phyloP scores from a whole-genome alignment of 345 rosid genomes.

The Pistacia vera region DNA sequence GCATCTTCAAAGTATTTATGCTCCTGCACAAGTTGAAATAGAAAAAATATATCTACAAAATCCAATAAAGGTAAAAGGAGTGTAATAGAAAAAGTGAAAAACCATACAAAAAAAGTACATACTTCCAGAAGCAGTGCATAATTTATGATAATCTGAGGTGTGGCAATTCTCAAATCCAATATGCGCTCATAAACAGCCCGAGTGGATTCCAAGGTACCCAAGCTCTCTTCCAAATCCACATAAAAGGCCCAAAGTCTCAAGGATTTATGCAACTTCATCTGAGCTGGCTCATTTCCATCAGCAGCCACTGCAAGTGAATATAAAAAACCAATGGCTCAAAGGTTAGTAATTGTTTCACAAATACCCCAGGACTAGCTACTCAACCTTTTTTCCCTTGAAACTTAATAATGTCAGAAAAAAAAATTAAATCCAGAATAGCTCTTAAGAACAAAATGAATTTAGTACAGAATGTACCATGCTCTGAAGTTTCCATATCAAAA shows the following conservation, averaged over 20 bases:
- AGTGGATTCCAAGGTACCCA: slow-evolving; percentile 89
- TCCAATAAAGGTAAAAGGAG: neutral
- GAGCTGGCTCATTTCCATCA: slow-evolving; percentile 93
- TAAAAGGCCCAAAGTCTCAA: slow-evolving; percentile 93
- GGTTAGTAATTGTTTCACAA: slow-evolving; percentile 14
- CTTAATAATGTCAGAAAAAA: too few relatives aligned
- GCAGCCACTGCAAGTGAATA: slow-evolving; percentile 66
- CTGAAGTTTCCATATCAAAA: too few relatives aligned
- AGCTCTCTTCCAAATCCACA: slow-evolving; percentile 94
- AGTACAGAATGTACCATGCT: too few relatives aligned
- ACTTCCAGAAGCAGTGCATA: slow-evolving; percentile 84
- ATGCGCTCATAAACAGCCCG: slow-evolving; percentile 92
- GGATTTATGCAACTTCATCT: slow-evolving; percentile 89
- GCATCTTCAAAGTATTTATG: slow-evolving; percentile 97
- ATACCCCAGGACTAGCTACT: neutral
- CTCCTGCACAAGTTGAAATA: slow-evolving; percentile 48
- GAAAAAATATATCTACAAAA: slow-evolving; percentile 1
- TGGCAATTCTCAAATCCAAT: slow-evolving; percentile 91
- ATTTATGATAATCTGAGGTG: slow-evolving; percentile 91
- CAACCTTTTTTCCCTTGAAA: too few relatives aligned
- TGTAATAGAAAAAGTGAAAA: neutral
- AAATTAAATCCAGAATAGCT: too few relatives aligned
- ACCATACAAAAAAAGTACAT: slow-evolving; percentile 16
- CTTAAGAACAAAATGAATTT: too few relatives aligned
- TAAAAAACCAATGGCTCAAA: neutral